Base-by-base conservation (phyloP, 2,329 filamentous ascomycete genomes). In the Fusarium fracticaudum region DNA sequence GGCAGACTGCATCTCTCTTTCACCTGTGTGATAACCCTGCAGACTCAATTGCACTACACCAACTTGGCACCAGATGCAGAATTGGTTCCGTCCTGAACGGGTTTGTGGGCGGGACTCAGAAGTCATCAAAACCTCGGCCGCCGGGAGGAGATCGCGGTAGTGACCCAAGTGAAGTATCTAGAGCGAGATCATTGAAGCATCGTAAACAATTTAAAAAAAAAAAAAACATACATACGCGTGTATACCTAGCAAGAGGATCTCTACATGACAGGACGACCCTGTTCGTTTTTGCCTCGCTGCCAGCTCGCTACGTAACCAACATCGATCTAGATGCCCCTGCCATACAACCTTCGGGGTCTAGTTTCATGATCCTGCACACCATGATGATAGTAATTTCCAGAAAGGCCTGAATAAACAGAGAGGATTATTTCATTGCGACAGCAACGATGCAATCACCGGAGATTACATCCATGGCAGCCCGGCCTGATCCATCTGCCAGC, bases 331-430 rank as follows among this genome's bases (percentile, higher is more conserved):
- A 60, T 47, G 58, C 73, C 67, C 62, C 71, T 73, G 63, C 64
- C 53, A 64, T 60, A 60, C 63, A 62, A 59, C 66, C 59, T 63
- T 70, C 63, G 60, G 57, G 69, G 69, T 72, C 41, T 73, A 61
- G 76, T 74, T 74, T 76, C 72, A 78, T 69, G 67, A 69, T 74
- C 71, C 72, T 72, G 64, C 66, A 67, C 64, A 63, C 75, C 71
- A 74, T 69, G 60, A 69, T 58, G 55, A 70, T 71, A 58, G 53
- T 69, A 77, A 78, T 78, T 77, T 78, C 76, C 73, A 77, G 57
- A 63, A 64, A 71, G 64, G 61, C 74, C 57, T 65, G 57, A 55
- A 58, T 45, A 63, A 35, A 55, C 61, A 58, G 57, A 74, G 60
- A 65, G 64, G 57, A 73, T 76, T 48, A 60, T 71, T 69, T 64